A percentile compares a stretch with the other conserved stretches of the same genome.
phyloP scores from a whole-genome alignment of 2,329 filamentous ascomycete species.

The Neurospora crassa region DNA sequence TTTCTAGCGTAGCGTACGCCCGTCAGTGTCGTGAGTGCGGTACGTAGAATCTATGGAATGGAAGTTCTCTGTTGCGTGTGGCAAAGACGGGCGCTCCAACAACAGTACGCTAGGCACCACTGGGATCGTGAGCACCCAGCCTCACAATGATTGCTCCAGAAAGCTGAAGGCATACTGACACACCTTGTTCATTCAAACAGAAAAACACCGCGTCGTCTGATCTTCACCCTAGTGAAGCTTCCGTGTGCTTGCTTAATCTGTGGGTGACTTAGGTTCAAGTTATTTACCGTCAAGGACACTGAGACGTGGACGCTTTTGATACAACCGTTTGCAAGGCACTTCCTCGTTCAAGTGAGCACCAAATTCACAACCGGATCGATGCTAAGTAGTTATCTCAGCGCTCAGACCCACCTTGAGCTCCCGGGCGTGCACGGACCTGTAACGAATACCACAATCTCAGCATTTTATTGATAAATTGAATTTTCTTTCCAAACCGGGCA shows the following conservation, averaged over 20 bases:
- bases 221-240: background rate
- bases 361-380: background rate
- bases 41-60: background rate
- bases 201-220: background rate
- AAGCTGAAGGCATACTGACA: background rate
- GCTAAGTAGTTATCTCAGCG: too few species aligned
- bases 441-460: too few species aligned
- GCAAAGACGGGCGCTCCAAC: background rate
- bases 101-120: background rate
- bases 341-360: background rate
- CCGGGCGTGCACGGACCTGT: too few species aligned
- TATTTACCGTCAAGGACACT: background rate
- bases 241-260: background rate
- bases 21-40: background rate
- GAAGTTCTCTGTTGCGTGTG: background rate
- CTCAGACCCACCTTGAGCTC: too few species aligned
- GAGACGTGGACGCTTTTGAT: background rate
- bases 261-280: background rate
- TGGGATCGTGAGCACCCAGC: background rate
- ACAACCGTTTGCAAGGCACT: background rate
- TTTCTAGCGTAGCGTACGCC: background rate
- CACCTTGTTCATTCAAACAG: background rate
- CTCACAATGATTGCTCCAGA: background rate
- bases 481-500: too few species aligned
- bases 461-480: too few species aligned